Base-by-base conservation (phyloP, 805 yeast genomes). In the Cyberlindnera saturnus region DNA sequence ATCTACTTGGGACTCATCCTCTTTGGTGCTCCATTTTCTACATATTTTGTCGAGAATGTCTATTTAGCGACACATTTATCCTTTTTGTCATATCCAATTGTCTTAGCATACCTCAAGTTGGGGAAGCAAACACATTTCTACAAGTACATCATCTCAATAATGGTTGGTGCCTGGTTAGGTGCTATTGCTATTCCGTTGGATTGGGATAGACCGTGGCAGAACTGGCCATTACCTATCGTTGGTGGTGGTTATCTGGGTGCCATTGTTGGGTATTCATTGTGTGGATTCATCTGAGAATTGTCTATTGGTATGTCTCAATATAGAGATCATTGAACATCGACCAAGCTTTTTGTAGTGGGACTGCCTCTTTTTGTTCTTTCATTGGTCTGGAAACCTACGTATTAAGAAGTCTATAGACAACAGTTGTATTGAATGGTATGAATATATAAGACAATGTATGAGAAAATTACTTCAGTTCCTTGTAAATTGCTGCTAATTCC, bases 151-250 rank as follows among this genome's bases (percentile, higher is more conserved):
- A 51, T 62, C 11, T 43, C 58, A 20, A 57, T 66, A 8, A 62
- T 62, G 6, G 40, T 83, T 10, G 96, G 96, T 1, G 79, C 90
- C 6, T 91, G 98, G 98, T 51, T 88, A 1, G 97, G 98, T 14
- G 96, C 91, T 3, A 63, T 86, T 32, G 98, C 96, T 1, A 89
- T 93, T 45, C 97, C 98, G 0, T 70, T 93, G 46, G 99, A 91
- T 63, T 91, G 99, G 99, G 99, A 91, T 61, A 74, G 98, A 55
- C 86, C 84, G 20, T 91, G 99, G 99, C 99, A 91, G 63, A 74
- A 71, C 41, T 91, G 96, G 95, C 99, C 99, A 6, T 77, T 88
- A 42, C 91, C 98, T 0, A 71, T 91, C 35, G 68, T 91, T 13
- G 71, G 76, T 8, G 97, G 98, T 2, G 80, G 81, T 0, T 87